Evolutionary conservation across 805 yeast species (phyloP), one percentile per base, ranked within the genome.

Genomic region (Candida argentea): DNA sequence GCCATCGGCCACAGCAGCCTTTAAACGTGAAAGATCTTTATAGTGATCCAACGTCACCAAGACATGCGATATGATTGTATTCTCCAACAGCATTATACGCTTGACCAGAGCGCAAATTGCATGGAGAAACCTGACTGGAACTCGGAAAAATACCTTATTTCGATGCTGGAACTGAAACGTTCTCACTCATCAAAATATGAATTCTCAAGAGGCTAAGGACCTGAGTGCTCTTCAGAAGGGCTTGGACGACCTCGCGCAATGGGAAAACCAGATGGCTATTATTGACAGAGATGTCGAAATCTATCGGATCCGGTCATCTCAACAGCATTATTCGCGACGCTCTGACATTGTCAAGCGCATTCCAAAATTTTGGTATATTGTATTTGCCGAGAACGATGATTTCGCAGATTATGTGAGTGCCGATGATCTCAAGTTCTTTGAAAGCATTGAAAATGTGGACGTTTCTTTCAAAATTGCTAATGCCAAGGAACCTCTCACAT

Each of bases 341-440:
- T 63, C 82, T 14, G 57, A 43, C 5, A 53, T 67, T n/a, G 59
- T 76, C 10, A 31, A 41, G 4, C 48, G 61, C 4, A 69, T 86
- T 24, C 85, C 87, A 2, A 70, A 71, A 37, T 86, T 89, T 51
- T 89, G 97, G 97, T 78, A 81, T 43, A 70, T 79, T 29, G 94
- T 82, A 0, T 54, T 89, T 7, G 85, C 87, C 2, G 84, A 82
- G 45, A 80, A 80, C 43, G 79, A 81, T 28, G 95, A 83, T 38
- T 81, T 89, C 46, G 78, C 82, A 10, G 94, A 86, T 37, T 84
- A 71, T 48, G 60, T 87, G 12, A 66, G 74, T 17, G 73, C 78
- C 2, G 82, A 79, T 21, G 96, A 87, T 52, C 73, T 76, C 55
- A 76, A 76, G 48, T 79, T 70, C 41, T 49, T 86, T 26, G 95